phyloP scores from a whole-genome alignment of 495 filamentous ascomycete genomes.

The Penicillium samsonianum region DNA sequence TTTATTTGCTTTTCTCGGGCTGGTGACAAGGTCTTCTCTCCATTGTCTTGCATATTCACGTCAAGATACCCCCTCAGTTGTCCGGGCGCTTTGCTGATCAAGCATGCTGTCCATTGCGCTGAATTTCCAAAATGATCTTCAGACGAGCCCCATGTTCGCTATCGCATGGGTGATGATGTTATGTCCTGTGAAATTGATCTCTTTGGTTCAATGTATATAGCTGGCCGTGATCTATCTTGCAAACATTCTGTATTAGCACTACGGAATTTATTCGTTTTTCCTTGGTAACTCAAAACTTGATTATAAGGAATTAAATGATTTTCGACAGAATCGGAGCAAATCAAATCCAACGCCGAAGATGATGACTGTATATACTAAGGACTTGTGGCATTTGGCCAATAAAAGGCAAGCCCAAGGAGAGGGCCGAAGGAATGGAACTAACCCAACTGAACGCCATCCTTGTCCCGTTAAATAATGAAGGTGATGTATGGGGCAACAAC shows the following conservation, averaged over 20 bases:
- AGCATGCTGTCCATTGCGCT: background rate
- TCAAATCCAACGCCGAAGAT: conserved; percentile 16
- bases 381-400: background rate
- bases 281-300: conserved; percentile 8
- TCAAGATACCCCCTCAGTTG: conserved; percentile 1
- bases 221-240: background rate
- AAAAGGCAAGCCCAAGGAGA: background rate
- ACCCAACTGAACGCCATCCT: conserved; percentile 1
- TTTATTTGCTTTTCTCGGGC: background rate
- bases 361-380: conserved; percentile 16
- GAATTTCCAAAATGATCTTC: background rate
- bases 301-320: conserved; percentile 13
- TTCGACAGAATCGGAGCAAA: conserved; percentile 1
- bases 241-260: background rate
- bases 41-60: background rate
- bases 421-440: conserved; percentile 1
- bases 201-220: conserved; percentile 11
- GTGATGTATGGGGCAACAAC: conserved; percentile 14
- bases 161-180: conserved; percentile 18
- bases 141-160: background rate
- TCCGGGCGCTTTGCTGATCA: background rate
- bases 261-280: background rate
- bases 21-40: background rate
- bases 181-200: conserved; percentile 13
- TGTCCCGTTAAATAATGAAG: conserved; percentile 13